Base-by-base conservation (phyloP, 345 rosid species). In the Eucalyptus marginata region DNA sequence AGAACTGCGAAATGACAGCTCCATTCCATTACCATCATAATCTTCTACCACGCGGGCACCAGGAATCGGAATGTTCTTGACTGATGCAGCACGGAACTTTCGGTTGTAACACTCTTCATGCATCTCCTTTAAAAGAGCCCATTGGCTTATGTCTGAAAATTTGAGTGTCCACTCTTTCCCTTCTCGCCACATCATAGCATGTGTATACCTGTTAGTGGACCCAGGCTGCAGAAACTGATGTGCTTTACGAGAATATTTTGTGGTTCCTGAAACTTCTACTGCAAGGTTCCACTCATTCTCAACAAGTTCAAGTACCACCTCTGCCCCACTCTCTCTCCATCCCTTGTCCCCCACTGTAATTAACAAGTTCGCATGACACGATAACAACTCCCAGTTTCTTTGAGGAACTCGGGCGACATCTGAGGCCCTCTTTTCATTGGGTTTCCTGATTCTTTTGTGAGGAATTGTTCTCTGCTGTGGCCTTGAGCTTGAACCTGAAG, bases 171-270 rank as follows among this genome's bases (percentile, higher is more conserved):
- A 98, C 90, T 98, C 98, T 90, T 98, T 98, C 89, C 98, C 99
- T 87, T 96, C 99, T 94, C 96, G 97, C 99, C 99, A 98, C 97
- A 97, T 98, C 99, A 98, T 98, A 86, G 99, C 99, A 96, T 98
- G 99, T 5, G 98, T 97, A 81, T 86, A 95, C 90, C 98, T 93
- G 90, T 98, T 98, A 85, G 98, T 96, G 86, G 99, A 95, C 79
- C 99, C 99, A 93, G 97, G 96, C 93, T 95, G 98, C 91, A 97
- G 91, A 92, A 98, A 95, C 90, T 97, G 99, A 91, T 96, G 98
- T n/a, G 98, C 98, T 92, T 96, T 96, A 91, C 95, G 95, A 13
- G 98, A 94, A 88, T 92, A 95, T 91, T 90, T 96, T 84, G 94
- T 95, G 44, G 91, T 91, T 59, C 97, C 99, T 3, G 95, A 94